A percentile compares a stretch with the other conserved stretches of the same genome.
These are phyloP conservation scores for Lonicera japonica DNA, from an alignment of 129 eudicot species.

Conservation along the genomic window DNA sequence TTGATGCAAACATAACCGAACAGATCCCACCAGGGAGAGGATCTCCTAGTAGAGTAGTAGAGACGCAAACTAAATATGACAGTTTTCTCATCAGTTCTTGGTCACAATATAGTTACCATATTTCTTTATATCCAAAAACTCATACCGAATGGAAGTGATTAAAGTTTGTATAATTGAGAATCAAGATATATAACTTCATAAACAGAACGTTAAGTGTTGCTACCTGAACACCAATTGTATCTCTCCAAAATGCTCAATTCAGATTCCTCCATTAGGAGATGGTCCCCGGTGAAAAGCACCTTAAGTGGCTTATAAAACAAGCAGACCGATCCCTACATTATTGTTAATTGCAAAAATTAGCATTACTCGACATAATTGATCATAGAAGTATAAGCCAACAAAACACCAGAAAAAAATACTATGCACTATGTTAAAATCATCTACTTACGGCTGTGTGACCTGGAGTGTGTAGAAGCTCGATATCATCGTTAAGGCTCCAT, in stretches of 20 bases:
- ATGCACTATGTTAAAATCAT: neutral
- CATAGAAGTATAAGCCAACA: neutral
- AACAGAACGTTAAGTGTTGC: neutral
- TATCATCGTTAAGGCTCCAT: constrained; percentile 56
- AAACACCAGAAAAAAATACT: neutral
- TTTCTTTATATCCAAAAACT: neutral
- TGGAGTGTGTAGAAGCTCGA: constrained; percentile 66
- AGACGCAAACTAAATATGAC: neutral
- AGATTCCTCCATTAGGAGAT: constrained; percentile 37
- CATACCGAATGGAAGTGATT: neutral
- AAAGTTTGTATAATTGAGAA: too few relatives aligned
- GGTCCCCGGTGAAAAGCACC: constrained; percentile 73
- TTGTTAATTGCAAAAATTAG: too few relatives aligned
- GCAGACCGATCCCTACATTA: constrained; percentile 63
- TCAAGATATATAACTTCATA: neutral
- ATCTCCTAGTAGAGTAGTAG: too few relatives aligned
- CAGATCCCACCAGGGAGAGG: too few relatives aligned
- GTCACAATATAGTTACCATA: neutral
- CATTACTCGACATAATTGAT: neutral
- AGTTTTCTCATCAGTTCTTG: neutral
- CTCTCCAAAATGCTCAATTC: constrained; percentile 29
- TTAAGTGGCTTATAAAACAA: constrained; percentile 53
- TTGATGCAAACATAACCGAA: neutral
- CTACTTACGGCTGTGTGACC: constrained; percentile 63
- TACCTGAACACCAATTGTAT: constrained; percentile 62